These are phyloP conservation scores for Helotiales sp. DNA, from an alignment of 2,329 filamentous ascomycete species.

Conservation along the genomic window DNA sequence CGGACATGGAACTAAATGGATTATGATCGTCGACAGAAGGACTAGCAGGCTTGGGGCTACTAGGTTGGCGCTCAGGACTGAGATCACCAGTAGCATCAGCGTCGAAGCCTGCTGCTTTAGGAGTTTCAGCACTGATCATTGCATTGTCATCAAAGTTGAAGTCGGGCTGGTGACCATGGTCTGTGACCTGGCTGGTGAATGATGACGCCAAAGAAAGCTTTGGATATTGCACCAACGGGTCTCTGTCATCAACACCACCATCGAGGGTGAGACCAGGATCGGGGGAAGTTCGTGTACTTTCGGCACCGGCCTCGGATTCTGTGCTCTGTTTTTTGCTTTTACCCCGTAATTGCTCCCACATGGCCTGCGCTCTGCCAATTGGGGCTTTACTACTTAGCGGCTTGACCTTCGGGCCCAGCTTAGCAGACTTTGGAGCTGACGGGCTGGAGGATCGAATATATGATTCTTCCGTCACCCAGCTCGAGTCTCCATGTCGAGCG, in stretches of 20 bases:
- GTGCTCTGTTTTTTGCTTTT: slow-evolving; percentile 6
- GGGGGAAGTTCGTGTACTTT: slow-evolving; percentile 7
- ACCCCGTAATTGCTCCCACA: slow-evolving; percentile 22
- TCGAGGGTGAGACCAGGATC: slow-evolving; percentile 8
- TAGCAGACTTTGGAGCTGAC: neutral
- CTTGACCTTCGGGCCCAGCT: neutral
- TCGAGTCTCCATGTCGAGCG: slow-evolving; percentile 7
- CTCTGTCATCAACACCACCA: slow-evolving; percentile 14
- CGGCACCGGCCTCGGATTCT: neutral
- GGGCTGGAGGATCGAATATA: slow-evolving; percentile 1
- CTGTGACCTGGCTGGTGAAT: slow-evolving; percentile 42
- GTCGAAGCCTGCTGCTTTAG: slow-evolving; percentile 8
- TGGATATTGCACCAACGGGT: slow-evolving; percentile 30
- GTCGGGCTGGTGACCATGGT: slow-evolving; percentile 52
- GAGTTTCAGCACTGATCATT: slow-evolving; percentile 12
- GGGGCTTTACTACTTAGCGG: neutral
- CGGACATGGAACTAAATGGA: neutral
- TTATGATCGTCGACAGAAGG: neutral
- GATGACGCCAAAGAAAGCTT: slow-evolving; percentile 37
- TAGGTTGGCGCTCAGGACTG: neutral
- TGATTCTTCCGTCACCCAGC: slow-evolving; percentile 9
- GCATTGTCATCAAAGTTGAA: slow-evolving; percentile 39
- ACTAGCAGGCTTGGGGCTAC: neutral
- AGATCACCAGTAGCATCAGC: neutral
- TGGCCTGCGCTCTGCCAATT: slow-evolving; percentile 19